These are phyloP conservation scores for Sclerotinia sclerotiorum DNA, from an alignment of 2,329 filamentous ascomycete species.

Conservation along the genomic window DNA sequence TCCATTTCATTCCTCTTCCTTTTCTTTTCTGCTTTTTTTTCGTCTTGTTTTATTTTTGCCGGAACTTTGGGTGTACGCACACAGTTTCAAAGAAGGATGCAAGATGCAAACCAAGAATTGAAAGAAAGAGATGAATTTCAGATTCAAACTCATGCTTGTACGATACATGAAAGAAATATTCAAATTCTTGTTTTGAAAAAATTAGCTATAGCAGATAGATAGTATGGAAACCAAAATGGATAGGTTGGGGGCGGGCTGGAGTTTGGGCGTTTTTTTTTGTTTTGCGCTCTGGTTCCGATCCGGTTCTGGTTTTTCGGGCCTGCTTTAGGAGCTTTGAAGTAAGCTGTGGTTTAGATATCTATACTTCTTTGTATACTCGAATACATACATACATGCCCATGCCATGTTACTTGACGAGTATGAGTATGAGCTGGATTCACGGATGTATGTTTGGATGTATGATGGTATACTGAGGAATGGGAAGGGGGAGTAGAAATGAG, in stretches of 20 bases:
- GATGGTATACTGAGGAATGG: too few relatives aligned
- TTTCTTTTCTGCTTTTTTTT: too few relatives aligned
- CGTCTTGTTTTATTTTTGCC: background rate
- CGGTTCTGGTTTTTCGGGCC: too few relatives aligned
- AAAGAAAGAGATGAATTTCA: background rate
- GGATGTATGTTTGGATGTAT: background rate
- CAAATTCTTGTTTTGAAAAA: background rate
- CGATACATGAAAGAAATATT: slow-evolving; percentile 6
- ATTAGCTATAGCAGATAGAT: background rate
- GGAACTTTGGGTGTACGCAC: background rate
- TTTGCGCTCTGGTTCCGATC: too few relatives aligned
- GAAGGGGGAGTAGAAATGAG: too few relatives aligned
- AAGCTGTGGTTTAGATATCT: background rate
- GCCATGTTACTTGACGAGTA: background rate
- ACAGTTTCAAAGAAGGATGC: background rate
- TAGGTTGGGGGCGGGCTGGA: background rate
- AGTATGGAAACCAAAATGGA: slow-evolving; percentile 10
- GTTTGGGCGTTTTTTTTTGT: background rate
- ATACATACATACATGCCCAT: background rate
- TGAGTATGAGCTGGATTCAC: background rate
- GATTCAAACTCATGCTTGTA: background rate
- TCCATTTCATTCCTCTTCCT: background rate
- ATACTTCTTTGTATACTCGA: background rate
- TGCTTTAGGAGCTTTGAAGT: background rate
- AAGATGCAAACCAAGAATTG: background rate